Evolutionary conservation across 2,329 filamentous ascomycete genomes (phyloP).

Genomic region (Ramularia collo-cygni): DNA sequence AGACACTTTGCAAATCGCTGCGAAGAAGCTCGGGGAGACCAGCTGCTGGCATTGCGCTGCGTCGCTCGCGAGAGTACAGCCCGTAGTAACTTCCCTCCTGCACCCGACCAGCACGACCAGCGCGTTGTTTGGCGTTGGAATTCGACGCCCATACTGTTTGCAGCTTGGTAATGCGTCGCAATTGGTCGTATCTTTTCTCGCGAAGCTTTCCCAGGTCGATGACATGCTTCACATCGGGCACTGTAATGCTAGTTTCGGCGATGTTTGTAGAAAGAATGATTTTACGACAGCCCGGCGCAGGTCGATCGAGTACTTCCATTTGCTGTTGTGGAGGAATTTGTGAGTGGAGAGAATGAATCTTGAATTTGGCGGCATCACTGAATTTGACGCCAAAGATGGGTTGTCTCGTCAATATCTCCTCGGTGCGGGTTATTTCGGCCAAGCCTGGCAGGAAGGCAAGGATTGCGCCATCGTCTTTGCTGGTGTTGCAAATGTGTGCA

Average conservation of each 20-base stretch:
- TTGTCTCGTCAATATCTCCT: slow-evolving; percentile 26
- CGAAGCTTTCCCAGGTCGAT: slow-evolving; percentile 43
- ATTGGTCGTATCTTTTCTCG: slow-evolving; percentile 35
- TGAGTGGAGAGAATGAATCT: slow-evolving; percentile 44
- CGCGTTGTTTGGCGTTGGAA: slow-evolving; percentile 43
- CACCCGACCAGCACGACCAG: slow-evolving; percentile 45
- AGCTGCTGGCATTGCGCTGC: slow-evolving; percentile 29
- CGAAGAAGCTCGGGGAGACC: slow-evolving; percentile 38
- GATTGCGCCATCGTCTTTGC: slow-evolving; percentile 36
- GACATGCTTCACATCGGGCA: slow-evolving; percentile 46
- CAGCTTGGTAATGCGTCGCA: slow-evolving; percentile 33
- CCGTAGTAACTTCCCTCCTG: slow-evolving; percentile 45
- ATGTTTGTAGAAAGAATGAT: slow-evolving; percentile 47
- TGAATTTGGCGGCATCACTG: slow-evolving; percentile 33
- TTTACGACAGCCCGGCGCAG: slow-evolving; percentile 38
- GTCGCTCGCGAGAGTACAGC: slow-evolving; percentile 36
- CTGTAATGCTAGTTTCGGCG: slow-evolving; percentile 46
- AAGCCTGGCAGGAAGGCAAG: slow-evolving; percentile 45
- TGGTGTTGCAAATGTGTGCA: slow-evolving; percentile 41
- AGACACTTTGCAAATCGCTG: slow-evolving; percentile 39
- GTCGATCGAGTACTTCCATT: slow-evolving; percentile 34
- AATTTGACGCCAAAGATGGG: slow-evolving; percentile 36
- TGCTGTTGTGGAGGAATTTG: slow-evolving; percentile 37
- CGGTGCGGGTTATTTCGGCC: slow-evolving; percentile 32
- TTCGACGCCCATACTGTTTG: slow-evolving; percentile 42